Evolutionary conservation across 805 yeast genomes (phyloP).

Genomic region (Kuraishia hungarica): DNA sequence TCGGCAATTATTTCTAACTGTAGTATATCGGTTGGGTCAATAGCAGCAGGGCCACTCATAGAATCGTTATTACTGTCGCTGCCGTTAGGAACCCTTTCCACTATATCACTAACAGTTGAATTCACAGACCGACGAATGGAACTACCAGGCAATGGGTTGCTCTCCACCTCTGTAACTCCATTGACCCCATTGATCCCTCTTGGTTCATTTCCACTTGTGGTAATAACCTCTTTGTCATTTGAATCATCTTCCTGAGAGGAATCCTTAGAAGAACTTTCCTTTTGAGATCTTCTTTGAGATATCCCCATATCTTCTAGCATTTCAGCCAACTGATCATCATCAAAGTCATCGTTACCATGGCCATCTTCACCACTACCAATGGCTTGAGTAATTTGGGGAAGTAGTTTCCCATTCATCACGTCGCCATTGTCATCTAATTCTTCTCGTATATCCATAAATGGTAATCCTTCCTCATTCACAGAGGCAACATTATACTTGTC

Average conservation of each 20-base stretch:
- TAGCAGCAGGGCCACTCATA: constrained; percentile 14
- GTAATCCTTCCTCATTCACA: constrained; percentile 39
- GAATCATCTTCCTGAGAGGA: not conserved
- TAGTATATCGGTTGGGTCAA: constrained; percentile 36
- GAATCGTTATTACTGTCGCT: not conserved
- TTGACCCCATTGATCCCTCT: not conserved
- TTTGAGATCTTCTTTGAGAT: not conserved
- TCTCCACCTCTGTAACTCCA: no score
- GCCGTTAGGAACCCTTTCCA: no score
- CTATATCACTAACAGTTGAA: not conserved
- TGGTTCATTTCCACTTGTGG: not conserved
- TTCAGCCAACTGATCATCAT: constrained; percentile 22
- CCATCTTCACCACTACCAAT: constrained; percentile 7
- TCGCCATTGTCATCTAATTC: constrained; percentile 76
- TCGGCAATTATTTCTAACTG: constrained; percentile 49
- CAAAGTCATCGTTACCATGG: constrained; percentile 10
- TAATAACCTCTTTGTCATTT: not conserved
- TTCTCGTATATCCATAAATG: constrained; percentile 71
- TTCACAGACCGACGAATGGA: no score
- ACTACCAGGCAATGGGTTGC: no score
- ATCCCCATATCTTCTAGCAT: constrained; percentile 27
- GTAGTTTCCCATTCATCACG: constrained; percentile 34
- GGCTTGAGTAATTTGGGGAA: constrained; percentile 23
- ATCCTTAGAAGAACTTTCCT: not conserved
- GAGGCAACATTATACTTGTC: not conserved